These are phyloP conservation scores for Wickerhamiella kurtzmanii DNA, from an alignment of 805 yeast species.

Conservation along the genomic window DNA sequence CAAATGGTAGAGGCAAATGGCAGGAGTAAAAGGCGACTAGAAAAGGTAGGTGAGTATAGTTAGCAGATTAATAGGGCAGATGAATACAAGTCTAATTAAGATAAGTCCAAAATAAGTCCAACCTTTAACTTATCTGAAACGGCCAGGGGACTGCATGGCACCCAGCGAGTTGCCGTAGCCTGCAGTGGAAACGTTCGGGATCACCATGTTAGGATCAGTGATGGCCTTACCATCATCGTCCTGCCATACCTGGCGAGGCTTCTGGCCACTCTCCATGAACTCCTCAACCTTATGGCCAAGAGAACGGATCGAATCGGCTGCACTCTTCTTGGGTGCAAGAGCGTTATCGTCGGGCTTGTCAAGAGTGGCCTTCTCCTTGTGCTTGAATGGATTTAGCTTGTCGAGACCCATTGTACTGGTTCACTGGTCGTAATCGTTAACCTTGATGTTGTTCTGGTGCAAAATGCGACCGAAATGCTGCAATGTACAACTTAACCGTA, in stretches of 20 bases:
- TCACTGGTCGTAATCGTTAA: no score
- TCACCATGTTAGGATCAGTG: background rate
- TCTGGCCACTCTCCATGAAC: conserved; percentile 8
- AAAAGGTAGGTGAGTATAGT: no score
- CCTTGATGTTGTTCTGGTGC: no score
- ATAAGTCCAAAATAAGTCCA: no score
- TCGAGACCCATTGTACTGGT: conserved; percentile 14
- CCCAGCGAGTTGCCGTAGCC: background rate
- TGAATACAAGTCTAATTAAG: background rate
- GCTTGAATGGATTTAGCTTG: conserved; percentile 17
- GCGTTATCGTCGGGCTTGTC: conserved; percentile 6
- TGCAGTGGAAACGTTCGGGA: background rate
- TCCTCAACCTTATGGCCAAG: conserved; percentile 11
- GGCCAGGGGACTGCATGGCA: background rate
- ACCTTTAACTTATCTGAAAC: background rate
- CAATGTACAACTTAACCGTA: no score
- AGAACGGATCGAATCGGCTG: conserved; percentile 12
- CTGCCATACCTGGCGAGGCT: conserved; percentile 7
- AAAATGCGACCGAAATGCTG: no score
- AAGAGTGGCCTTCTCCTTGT: conserved; percentile 1
- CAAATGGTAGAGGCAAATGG: no score
- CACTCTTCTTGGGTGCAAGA: conserved; percentile 12
- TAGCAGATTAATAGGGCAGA: background rate
- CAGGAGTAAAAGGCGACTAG: no score
- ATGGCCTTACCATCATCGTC: conserved; percentile 3